Evolutionary conservation across 2,329 filamentous ascomycete genomes (phyloP).

Genomic region (Neofusicoccum cordaticola): DNA sequence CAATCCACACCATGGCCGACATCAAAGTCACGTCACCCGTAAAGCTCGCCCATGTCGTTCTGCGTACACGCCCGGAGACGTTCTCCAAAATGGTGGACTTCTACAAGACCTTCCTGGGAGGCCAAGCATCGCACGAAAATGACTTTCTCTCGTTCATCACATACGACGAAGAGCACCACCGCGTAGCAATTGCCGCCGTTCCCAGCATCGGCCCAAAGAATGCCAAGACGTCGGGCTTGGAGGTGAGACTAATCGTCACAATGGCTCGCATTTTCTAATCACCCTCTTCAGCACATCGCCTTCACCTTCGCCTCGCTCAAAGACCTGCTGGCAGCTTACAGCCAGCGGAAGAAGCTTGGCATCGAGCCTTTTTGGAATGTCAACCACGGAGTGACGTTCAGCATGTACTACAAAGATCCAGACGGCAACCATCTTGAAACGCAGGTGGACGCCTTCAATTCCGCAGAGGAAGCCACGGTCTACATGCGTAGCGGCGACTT

Average conservation of each 20-base stretch:
- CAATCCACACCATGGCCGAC: neutral
- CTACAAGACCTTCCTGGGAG: slow-evolving; percentile 41
- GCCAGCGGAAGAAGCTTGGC: slow-evolving; percentile 34
- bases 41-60: slow-evolving; percentile 29
- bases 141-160: slow-evolving; percentile 35
- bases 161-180: slow-evolving; percentile 51
- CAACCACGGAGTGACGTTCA: slow-evolving; percentile 49
- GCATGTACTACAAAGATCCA: slow-evolving; percentile 50
- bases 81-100: slow-evolving; percentile 35
- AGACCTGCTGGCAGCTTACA: slow-evolving; percentile 39
- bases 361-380: slow-evolving; percentile 44
- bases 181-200: slow-evolving; percentile 41
- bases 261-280: slow-evolving; percentile 17
- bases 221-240: slow-evolving; percentile 30
- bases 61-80: slow-evolving; percentile 25
- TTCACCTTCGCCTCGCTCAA: slow-evolving; percentile 39
- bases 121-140: slow-evolving; percentile 26
- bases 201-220: slow-evolving; percentile 26
- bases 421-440: slow-evolving; percentile 50
- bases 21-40: neutral
- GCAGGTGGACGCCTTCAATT: slow-evolving; percentile 42
- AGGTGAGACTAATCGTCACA: neutral
- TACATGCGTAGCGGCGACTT: slow-evolving; percentile 42
- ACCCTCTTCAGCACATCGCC: slow-evolving; percentile 35
- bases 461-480: slow-evolving; percentile 34